These are phyloP conservation scores for Fistulifera solaris DNA, from an alignment of 108 stramenopile genomes.

Conservation along the genomic window DNA sequence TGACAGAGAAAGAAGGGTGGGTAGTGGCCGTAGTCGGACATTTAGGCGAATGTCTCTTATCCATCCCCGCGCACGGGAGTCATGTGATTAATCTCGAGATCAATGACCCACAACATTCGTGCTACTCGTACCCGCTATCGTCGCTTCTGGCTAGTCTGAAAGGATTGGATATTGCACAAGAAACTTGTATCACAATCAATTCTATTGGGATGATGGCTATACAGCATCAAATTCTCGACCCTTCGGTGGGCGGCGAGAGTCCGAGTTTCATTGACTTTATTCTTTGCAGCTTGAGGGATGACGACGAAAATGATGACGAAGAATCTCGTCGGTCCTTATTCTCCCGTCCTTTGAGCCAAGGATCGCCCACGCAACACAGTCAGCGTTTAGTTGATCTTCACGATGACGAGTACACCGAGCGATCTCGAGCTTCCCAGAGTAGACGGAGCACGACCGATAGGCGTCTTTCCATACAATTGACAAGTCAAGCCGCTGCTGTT, in stretches of 20 bases:
- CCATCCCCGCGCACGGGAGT: slow-evolving; percentile 16
- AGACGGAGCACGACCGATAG: no score
- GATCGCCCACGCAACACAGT: not conserved
- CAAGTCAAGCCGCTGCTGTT: not conserved
- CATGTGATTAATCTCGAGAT: slow-evolving; percentile 34
- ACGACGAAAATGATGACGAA: slow-evolving; percentile 26
- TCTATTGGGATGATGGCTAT: slow-evolving; percentile 63
- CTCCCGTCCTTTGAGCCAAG: not conserved
- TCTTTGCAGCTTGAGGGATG: slow-evolving; percentile 42
- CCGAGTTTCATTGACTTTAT: slow-evolving; percentile 64
- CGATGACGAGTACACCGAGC: not conserved
- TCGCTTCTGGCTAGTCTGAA: slow-evolving; percentile 42
- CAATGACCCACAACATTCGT: not conserved
- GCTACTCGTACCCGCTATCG: not conserved
- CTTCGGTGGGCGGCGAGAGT: slow-evolving; percentile 14
- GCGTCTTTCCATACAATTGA: not conserved
- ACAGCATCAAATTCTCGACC: slow-evolving; percentile 51
- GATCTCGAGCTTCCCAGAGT: no score
- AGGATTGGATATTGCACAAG: slow-evolving; percentile 53
- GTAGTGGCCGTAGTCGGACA: slow-evolving; percentile 47
- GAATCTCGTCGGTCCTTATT: not conserved
- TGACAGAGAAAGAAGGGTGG: slow-evolving; percentile 25
- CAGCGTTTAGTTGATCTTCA: not conserved
- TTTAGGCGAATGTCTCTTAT: slow-evolving; percentile 29
- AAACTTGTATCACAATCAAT: slow-evolving; percentile 63